Evolutionary conservation across 352 stramenopile species (phyloP), one percentile per base, ranked within the genome.

Genomic region (Thraustochytrium striatum): DNA sequence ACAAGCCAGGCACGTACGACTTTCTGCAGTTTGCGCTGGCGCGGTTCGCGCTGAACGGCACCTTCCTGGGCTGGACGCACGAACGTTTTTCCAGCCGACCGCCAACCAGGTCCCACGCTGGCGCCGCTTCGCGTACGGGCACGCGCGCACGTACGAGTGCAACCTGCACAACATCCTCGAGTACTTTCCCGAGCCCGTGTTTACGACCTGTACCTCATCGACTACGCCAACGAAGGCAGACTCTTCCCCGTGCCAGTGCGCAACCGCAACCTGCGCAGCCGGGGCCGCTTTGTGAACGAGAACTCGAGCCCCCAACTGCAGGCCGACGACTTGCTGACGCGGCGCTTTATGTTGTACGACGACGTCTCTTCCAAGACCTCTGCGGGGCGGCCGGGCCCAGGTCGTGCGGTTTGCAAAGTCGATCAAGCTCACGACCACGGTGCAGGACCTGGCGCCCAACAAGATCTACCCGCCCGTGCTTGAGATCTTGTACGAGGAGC

Each of bases 311-410:
- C 59, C 11, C 72, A 73, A 0, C 91, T 96, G 69, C 79, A 83
- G 5, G 47, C 86, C 11, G 87, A 96, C 84, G 91, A 97, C 81
- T 84, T 93, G 28, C 85, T 97, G 25, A 93, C 84, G 39, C 88
- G 95, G 32, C 87, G 93, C 0, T 98, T 97, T 79, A 94, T 97
- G 79, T 82, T 97, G 33, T 92, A 92, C 62, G 94, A 98, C 78
- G 85, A 87, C 58, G 83, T 88, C 25, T 92, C 88, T 0, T 78
- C 85, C 43, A 58, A 83, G 1, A 85, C 84, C 5, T 85, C 87
- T 36, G 87, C 32, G 19, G 61, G n/a, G 13, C 33, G 44, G 30
- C 21, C 41, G 62, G 47, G 61, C 83, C 1, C 41, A 75, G 57
- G 41, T 86, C 16, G 30, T 87, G 32, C 82, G 83, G 32, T 87